Evolutionary conservation across 192 early-diverging fungal genomes (phyloP), one percentile per base, ranked within the genome.

Genomic region (Cladochytrium replicatum): DNA sequence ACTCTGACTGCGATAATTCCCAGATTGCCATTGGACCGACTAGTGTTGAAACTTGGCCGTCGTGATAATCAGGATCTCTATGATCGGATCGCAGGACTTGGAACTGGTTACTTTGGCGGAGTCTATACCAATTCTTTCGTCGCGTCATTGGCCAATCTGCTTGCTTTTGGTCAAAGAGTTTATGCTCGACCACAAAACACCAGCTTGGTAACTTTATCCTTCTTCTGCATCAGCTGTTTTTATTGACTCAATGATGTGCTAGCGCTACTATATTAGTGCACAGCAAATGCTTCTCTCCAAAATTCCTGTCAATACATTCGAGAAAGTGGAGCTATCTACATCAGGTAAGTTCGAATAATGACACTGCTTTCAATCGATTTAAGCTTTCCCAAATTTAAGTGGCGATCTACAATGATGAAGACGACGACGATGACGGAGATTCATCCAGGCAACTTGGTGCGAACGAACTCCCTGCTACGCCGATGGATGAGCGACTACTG

Each of bases 91-190:
- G 26, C 6, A 7, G 30, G 26, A n/a, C n/a, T 34, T 37, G 6
- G 42, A 50, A 27, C 4, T 6, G 22, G 58, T n/a, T n/a, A n/a
- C n/a, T n/a, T n/a, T n/a, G n/a, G n/a, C n/a, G n/a, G n/a, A n/a
- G n/a, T n/a, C n/a, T n/a, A n/a, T n/a, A n/a, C n/a, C n/a, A n/a
- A 64, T 47, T 24, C 52, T 21, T 42, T 43, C 34, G 55, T 50
- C 29, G 59, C 61, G 0, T 55, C 78, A 3, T 60, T 78, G 21
- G 60, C 68, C 21, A 66, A 74, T 49, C 27, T 81, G 9, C 47
- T 67, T 19, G 54, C 31, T 6, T 60, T 76, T 57, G 57, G 48
- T 45, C 57, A 54, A 41, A 22, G 13, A 21, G 45, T 15, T 8
- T 7, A 4, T 28, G 1, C 22, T 25, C 15, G 17, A 41, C 9